Evolutionary conservation across 371 early-diverging fungal species (phyloP).

Genomic region (Haplosporangium sp.): DNA sequence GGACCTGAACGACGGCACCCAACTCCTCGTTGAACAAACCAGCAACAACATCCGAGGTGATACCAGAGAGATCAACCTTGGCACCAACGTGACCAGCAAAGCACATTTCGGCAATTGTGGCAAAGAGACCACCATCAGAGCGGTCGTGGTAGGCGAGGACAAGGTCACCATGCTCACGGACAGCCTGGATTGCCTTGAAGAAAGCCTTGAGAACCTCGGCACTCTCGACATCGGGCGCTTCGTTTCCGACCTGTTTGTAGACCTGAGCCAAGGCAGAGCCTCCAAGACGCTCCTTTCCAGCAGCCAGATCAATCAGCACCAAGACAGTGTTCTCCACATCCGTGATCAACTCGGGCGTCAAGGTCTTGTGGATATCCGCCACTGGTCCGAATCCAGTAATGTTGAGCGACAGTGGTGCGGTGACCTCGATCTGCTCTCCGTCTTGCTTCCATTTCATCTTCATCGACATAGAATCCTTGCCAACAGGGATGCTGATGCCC

Average conservation of each 20-base stretch:
- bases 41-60: constrained; percentile 67
- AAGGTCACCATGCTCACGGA: constrained; percentile 60
- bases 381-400: constrained; percentile 95
- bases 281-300: constrained; percentile 89
- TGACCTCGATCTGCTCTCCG: constrained; percentile 71
- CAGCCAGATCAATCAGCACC: constrained; percentile 86
- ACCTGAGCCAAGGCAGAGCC: constrained; percentile 95
- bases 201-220: constrained; percentile 76
- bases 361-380: constrained; percentile 81
- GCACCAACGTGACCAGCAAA: constrained; percentile 94
- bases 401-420: constrained; percentile 89
- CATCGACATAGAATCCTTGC: constrained; percentile 99
- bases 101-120: constrained; percentile 92
- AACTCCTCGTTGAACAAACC: constrained; percentile 95
- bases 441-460: constrained; percentile 86
- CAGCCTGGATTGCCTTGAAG: constrained; percentile 80
- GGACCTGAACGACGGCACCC: constrained; percentile 93
- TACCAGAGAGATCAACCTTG: constrained; percentile 67
- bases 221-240: constrained; percentile 90
- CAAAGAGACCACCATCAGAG: constrained; percentile 95
- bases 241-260: constrained; percentile 85
- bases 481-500: constrained; percentile 95
- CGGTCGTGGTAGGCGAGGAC: constrained; percentile 97
- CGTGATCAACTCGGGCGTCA: constrained; percentile 87
- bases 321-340: constrained; percentile 65